Conservation (phyloP, 2,329 filamentous ascomycete genomes). For the Trichoderma atroviride region DNA sequence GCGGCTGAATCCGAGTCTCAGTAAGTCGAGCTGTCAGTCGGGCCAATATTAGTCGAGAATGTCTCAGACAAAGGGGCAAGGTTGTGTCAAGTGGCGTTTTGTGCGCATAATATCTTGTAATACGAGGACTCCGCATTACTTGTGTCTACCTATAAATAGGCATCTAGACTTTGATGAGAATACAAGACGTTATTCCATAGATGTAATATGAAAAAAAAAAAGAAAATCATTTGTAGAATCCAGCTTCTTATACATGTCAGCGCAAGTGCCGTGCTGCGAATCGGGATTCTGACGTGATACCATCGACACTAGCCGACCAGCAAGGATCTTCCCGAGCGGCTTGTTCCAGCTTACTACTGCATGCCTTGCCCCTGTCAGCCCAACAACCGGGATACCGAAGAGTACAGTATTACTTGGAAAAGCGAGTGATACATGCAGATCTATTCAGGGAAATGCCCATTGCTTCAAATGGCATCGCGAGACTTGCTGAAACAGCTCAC, state of each 20-base stretch:
- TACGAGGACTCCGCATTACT: no score
- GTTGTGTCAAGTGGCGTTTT: background rate
- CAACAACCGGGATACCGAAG: background rate
- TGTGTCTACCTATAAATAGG: no score
- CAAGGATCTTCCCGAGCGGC: conserved; percentile 7
- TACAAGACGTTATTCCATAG: no score
- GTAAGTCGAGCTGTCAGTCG: background rate
- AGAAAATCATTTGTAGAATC: no score
- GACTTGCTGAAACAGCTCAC: background rate
- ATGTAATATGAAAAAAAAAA: no score
- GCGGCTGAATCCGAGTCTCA: background rate
- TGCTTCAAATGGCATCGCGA: background rate
- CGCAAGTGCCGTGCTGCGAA: no score
- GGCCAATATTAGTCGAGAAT: background rate
- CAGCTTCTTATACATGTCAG: no score
- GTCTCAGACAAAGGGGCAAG: background rate
- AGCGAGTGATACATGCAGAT: background rate
- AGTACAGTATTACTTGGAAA: background rate
- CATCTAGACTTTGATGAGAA: no score
- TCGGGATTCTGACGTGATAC: conserved; percentile 19
- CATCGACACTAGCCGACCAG: background rate
- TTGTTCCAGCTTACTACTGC: conserved; percentile 11
- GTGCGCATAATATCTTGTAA: background rate
- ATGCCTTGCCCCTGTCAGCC: background rate
- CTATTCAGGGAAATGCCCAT: background rate